Evolutionary conservation across 2,329 filamentous ascomycete species (phyloP), one percentile per base, ranked within the genome.

Genomic region (Microcyclosporella mali): DNA sequence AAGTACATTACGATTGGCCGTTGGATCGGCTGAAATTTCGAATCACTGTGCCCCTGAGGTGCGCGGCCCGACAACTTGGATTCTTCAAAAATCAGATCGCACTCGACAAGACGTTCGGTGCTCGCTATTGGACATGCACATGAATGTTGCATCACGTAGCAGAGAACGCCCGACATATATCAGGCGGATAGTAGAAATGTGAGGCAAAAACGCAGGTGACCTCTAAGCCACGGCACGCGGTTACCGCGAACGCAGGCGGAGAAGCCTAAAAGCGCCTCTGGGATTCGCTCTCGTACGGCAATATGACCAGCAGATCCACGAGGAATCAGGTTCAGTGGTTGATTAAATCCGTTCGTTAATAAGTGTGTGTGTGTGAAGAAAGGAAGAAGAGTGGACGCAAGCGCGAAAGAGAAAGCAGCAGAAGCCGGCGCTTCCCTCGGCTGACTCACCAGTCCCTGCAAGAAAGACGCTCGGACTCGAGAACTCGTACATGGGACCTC

Each of bases 301-400:
- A 58, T 58, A 57, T 58, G 56, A 58, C 47, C 55, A 46, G 32
- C 49, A 45, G 50, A 42, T 47, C 53, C 55, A 55, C 42, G 38
- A 43, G 31, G 43, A 43, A 44, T 41, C 40, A 44, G 52, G 45
- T 49, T 40, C 35, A 42, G 47, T 45, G 55, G 46, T 58, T 57
- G 56, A 58, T 57, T 58, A 57, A 53, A 47, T 55, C 55, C 56
- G 53, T 51, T 39, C 43, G 36, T 49, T 50, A 45, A 47, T 43
- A 49, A 50, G 54, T 56, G 52, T 55, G 50, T 54, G 35, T 33
- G 48, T 43, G 49, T 41, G 49, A 43, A 40, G 38, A 41, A 40
- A 27, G 37, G 33, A 30, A 37, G 30, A 32, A 19, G 14, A 34
- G 41, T 6, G 41, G 11, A 27, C 11, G 36, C 18, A 33, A 35